phyloP scores from a whole-genome alignment of 73 alveolate genomes.

The Tetrahymena elliotti region DNA sequence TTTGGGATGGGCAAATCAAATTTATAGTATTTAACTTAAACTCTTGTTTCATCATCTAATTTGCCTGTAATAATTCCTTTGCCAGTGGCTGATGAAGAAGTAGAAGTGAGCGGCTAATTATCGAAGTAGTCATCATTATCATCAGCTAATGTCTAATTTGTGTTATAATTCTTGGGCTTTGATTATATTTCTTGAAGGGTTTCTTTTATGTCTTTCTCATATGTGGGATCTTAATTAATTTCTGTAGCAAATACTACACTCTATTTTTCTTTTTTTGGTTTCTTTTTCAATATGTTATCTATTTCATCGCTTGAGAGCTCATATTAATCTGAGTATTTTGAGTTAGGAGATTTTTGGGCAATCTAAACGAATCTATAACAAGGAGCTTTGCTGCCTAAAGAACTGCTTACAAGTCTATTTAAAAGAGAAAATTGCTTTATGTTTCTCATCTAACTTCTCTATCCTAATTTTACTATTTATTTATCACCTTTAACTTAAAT shows the following conservation, averaged over 20 bases:
- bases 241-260: background rate
- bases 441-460: background rate
- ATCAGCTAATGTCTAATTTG: background rate
- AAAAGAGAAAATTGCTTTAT: background rate
- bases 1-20: background rate
- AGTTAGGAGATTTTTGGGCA: background rate
- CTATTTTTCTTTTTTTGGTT: background rate
- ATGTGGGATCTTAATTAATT: background rate
- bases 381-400: background rate
- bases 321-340: background rate
- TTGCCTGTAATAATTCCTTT: background rate
- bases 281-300: background rate
- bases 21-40: background rate
- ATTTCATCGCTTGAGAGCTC: background rate
- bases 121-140: background rate
- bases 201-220: background rate
- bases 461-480: background rate
- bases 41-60: background rate
- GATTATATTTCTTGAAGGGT: background rate
- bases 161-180: background rate
- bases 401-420: background rate
- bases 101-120: background rate
- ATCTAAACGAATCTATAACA: background rate
- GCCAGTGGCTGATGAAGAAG: background rate
- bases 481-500: too few species aligned